Base-by-base conservation (phyloP, 352 stramenopile species). In the Globisporangium barbulae region DNA sequence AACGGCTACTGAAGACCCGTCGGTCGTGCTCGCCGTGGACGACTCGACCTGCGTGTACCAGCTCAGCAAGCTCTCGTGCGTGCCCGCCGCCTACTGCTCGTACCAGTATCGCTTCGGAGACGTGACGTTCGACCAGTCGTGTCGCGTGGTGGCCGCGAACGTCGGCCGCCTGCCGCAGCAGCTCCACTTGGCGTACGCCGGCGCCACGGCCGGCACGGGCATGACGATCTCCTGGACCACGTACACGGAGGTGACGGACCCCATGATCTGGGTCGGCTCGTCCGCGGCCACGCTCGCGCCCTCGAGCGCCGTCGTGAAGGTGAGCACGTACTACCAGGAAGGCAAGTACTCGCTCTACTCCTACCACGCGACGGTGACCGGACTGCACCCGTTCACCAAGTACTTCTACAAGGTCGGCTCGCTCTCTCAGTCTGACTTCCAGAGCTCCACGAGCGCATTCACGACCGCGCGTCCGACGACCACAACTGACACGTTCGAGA, bases 171-270 rank as follows among this genome's bases (percentile, higher is more conserved):
- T 76, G 30, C 80, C 81, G 25, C 75, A 87, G 65, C 81, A 90
- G 57, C 66, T 88, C 15, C 81, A 88, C 57, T 58, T 88, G 21
- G 75, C 81, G 25, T 90, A 77, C 33, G 73, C 81, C 25, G 79
- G 77, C 28, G 64, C 53, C 5, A 58, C 73, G 13, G 30, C 69
- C 2, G 78, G 80, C 19, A 85, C 80, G 5, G 73, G 52, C 12
- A 90, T 90, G 80, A 79, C 73, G 0, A 54, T 88, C 25, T 90
- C 81, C 19, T 90, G 81, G 81, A 74, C 77, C 5, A 88, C 79
- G 2, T 86, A 76, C 53, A 69, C 75, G 15, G 30, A 71, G 0
- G 71, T 86, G 37, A 48, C 50, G 0, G 76, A 88, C 66, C 76
- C 62, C 25, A 59, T 60, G 2, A 68, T 89, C 15, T 90, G 81